A percentile compares a stretch with the other conserved stretches of the same genome.
Conservation (phyloP, 768 basidiomycete species). For the Leccinum variicolor region DNA sequence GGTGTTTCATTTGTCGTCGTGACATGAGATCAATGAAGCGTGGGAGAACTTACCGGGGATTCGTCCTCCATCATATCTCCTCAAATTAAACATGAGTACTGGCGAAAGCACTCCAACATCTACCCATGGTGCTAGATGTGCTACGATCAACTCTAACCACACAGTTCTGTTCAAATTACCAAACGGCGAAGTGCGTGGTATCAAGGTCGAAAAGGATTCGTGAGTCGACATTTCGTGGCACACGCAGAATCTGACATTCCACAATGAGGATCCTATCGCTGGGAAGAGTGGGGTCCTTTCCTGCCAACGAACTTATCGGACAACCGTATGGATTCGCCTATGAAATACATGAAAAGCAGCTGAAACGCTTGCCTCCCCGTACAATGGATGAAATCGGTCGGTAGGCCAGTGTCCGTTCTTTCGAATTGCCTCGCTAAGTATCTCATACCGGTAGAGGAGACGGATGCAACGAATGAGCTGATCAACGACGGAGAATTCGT, state of each 20-base stretch:
- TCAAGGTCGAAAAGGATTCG: slow-evolving; percentile 72
- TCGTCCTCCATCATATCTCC: background rate
- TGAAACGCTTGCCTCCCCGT: slow-evolving; percentile 58
- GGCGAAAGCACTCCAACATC: slow-evolving; percentile 6
- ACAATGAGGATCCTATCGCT: slow-evolving; percentile 60
- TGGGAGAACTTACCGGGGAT: background rate
- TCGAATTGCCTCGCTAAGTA: slow-evolving; percentile 2
- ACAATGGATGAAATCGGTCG: slow-evolving; percentile 79
- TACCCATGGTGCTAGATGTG: slow-evolving; percentile 10
- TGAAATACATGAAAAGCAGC: slow-evolving; percentile 73
- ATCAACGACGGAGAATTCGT: slow-evolving; percentile 86
- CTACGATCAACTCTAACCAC: slow-evolving; percentile 61
- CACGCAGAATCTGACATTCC: background rate
- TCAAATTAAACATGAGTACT: slow-evolving; percentile 13
- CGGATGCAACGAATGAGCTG: slow-evolving; percentile 93
- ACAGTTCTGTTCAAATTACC: slow-evolving; percentile 79
- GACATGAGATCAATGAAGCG: too few relatives aligned
- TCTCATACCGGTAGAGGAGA: slow-evolving; percentile 66
- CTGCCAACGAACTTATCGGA: slow-evolving; percentile 70
- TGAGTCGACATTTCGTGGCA: slow-evolving; percentile 36
- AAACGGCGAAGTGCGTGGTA: slow-evolving; percentile 71
- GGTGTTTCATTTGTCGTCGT: too few relatives aligned
- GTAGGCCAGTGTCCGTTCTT: slow-evolving; percentile 6
- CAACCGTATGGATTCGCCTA: slow-evolving; percentile 87
- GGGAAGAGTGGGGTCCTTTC: slow-evolving; percentile 86